These are phyloP conservation scores for Chenopodium berlandieri DNA, from an alignment of 148 eudicot genomes.

Conservation along the genomic window DNA sequence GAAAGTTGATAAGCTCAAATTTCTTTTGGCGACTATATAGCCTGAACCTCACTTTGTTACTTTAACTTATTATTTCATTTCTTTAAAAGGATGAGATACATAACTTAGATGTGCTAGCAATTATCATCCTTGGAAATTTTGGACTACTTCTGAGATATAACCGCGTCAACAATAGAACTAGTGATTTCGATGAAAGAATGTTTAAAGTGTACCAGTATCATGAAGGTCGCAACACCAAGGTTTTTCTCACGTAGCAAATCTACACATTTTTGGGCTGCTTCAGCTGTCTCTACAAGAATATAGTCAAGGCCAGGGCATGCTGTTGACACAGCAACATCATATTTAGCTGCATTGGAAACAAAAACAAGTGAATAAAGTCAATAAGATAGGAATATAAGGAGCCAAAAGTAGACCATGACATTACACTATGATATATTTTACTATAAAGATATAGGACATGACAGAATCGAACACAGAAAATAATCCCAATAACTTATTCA, in stretches of 20 bases:
- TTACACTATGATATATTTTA: background rate
- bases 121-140: background rate
- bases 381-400: background rate
- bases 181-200: background rate
- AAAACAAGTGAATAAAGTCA: constrained; percentile 9
- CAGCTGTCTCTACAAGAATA: constrained; percentile 91
- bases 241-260: constrained; percentile 78
- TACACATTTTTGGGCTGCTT: constrained; percentile 92
- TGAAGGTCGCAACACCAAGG: constrained; percentile 96
- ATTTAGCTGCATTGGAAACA: constrained; percentile 57
- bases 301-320: constrained; percentile 95
- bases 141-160: background rate
- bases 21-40: background rate
- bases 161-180: background rate
- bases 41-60: background rate
- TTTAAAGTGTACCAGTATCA: constrained; percentile 73
- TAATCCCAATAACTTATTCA: background rate
- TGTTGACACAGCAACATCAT: constrained; percentile 93
- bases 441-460: background rate
- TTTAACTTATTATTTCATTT: background rate
- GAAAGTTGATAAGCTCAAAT: background rate
- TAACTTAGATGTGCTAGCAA: background rate
- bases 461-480: background rate
- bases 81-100: background rate
- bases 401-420: background rate